Conservation (phyloP, 768 basidiomycete genomes). For the Trametes gibbosa region DNA sequence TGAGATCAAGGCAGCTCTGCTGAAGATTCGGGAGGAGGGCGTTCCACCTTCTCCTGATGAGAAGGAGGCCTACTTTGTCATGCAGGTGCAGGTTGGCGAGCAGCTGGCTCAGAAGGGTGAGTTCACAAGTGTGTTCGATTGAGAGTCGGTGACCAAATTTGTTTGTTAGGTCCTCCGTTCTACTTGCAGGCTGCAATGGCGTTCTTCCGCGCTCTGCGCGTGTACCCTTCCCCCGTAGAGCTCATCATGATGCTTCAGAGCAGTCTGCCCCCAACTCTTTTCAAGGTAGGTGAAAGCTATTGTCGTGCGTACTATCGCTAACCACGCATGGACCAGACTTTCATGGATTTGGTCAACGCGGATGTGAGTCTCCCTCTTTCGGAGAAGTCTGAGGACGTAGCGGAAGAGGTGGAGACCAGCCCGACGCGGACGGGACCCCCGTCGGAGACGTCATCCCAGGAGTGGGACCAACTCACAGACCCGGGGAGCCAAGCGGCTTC, state of each 20-base stretch:
- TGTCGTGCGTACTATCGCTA: slow-evolving; percentile 1
- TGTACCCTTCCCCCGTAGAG: slow-evolving; percentile 94
- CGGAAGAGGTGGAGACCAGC: slow-evolving; percentile 55
- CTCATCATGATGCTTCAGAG: slow-evolving; percentile 93
- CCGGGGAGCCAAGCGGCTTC: slow-evolving; percentile 54
- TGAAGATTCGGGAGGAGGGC: slow-evolving; percentile 66
- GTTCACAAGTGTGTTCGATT: slow-evolving; percentile 21
- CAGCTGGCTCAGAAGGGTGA: slow-evolving; percentile 72
- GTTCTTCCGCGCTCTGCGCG: slow-evolving; percentile 91
- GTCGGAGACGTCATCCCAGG: slow-evolving; percentile 85
- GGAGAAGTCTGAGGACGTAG: slow-evolving; percentile 34
- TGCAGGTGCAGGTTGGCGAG: slow-evolving; percentile 86
- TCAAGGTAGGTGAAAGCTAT: slow-evolving; percentile 52
- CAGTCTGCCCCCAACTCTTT: slow-evolving; percentile 77
- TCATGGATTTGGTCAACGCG: slow-evolving; percentile 83
- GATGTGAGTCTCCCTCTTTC: slow-evolving; percentile 76
- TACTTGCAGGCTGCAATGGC: slow-evolving; percentile 79
- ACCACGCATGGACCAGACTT: slow-evolving; percentile 39
- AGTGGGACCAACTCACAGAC: slow-evolving; percentile 87
- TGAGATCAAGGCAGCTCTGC: slow-evolving; percentile 61
- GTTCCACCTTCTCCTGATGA: slow-evolving; percentile 67
- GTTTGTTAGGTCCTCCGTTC: slow-evolving; percentile 66
- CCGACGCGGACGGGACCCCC: slow-evolving; percentile 66
- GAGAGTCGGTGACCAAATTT: not conserved
- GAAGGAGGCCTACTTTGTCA: slow-evolving; percentile 90